Conservation (phyloP, 1,284 basidiomycete genomes). For the Phellopilus nigrolimitatus region DNA sequence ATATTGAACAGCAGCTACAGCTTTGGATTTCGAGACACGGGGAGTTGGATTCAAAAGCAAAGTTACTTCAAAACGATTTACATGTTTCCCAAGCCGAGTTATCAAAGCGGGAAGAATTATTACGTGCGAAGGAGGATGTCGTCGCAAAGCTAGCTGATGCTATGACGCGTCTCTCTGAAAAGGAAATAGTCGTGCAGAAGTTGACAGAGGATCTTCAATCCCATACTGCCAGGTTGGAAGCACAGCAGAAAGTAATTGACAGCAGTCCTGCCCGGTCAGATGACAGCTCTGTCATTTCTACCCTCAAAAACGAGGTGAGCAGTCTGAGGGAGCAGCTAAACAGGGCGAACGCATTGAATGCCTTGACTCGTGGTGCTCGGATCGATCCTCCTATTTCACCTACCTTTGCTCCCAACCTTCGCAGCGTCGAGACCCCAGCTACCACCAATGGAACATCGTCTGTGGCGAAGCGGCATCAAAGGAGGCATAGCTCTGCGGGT, state of each 20-base stretch:
- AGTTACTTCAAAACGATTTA: conserved; percentile 70
- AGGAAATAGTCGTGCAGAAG: conserved; percentile 80
- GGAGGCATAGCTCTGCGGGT: conserved; percentile 83
- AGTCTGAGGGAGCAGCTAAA: conserved; percentile 93
- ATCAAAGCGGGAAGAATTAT: conserved; percentile 71
- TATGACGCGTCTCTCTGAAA: conserved; percentile 66
- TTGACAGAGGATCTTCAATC: conserved; percentile 74
- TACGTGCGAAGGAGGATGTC: conserved; percentile 75
- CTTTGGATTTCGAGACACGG: conserved; percentile 87
- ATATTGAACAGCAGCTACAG: conserved; percentile 82
- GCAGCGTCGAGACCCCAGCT: conserved; percentile 48
- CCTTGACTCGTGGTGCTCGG: conserved; percentile 67
- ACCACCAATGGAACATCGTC: conserved; percentile 32
- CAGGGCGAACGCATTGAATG: conserved; percentile 85
- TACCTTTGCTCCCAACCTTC: conserved; percentile 71
- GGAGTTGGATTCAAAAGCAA: conserved; percentile 78
- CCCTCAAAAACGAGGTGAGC: conserved; percentile 89
- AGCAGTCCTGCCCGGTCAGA: conserved; percentile 61
- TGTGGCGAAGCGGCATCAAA: conserved; percentile 55
- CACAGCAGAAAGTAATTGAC: conserved; percentile 70
- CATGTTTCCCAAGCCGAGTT: conserved; percentile 72
- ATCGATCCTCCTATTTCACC: conserved; percentile 75
- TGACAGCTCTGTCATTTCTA: conserved; percentile 80
- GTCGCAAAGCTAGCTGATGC: conserved; percentile 81
- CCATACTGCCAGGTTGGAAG: conserved; percentile 75